Conservation (phyloP, 2,329 filamentous ascomycete species). For the Hymenoscyphus repandus region DNA sequence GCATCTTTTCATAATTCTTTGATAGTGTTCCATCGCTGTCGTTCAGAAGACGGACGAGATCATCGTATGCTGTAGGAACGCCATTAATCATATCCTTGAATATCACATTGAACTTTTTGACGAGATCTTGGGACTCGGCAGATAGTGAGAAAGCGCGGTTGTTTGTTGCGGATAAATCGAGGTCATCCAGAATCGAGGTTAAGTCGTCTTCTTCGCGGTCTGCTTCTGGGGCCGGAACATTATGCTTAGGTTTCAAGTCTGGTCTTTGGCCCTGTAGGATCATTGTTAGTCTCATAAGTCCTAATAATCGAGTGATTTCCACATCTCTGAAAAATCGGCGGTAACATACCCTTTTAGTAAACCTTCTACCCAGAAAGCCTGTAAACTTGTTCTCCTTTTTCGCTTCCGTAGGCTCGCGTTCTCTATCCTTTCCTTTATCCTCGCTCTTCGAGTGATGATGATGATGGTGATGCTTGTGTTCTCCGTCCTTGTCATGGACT, state of each 20-base stretch:
- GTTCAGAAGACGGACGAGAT: slow-evolving; percentile 63
- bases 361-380: slow-evolving; percentile 31
- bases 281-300: slow-evolving; percentile 24
- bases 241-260: slow-evolving; percentile 35
- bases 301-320: too few species aligned
- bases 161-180: slow-evolving; percentile 79
- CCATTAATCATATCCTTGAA: slow-evolving; percentile 91
- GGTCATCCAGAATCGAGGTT: slow-evolving; percentile 69
- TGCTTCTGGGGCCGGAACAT: slow-evolving; percentile 35
- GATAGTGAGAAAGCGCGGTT: slow-evolving; percentile 81
- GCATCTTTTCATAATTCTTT: slow-evolving; percentile 61
- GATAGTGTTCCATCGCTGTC: slow-evolving; percentile 57
- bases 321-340: too few species aligned
- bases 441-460: not conserved
- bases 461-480: not conserved
- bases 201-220: slow-evolving; percentile 64
- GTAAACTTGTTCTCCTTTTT: slow-evolving; percentile 36
- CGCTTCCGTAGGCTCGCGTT: slow-evolving; percentile 26
- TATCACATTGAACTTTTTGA: slow-evolving; percentile 79
- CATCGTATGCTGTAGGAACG: slow-evolving; percentile 86
- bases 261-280: slow-evolving; percentile 26
- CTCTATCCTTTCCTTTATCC: slow-evolving; percentile 22
- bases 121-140: slow-evolving; percentile 75
- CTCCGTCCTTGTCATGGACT: slow-evolving; percentile 37
- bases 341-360: slow-evolving; percentile 18